These are phyloP conservation scores for Saccharomycopsis guyanensis DNA, from an alignment of 805 yeast genomes.

Conservation along the genomic window DNA sequence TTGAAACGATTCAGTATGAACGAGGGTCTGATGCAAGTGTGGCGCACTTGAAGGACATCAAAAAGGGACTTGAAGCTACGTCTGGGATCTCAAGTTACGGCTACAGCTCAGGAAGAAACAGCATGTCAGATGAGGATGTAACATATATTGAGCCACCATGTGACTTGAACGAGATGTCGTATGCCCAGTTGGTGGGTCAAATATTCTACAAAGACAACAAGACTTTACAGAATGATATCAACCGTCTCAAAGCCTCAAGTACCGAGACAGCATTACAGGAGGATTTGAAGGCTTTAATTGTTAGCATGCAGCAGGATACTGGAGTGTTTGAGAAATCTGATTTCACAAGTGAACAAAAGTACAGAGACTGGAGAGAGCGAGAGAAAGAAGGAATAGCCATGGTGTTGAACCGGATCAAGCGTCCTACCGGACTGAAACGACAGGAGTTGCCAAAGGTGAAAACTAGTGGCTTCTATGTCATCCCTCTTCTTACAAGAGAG, in stretches of 20 bases:
- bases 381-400: conserved; percentile 30
- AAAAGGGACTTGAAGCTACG: conserved; percentile 23
- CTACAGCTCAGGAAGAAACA: conserved; percentile 20
- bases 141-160: conserved; percentile 41
- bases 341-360: conserved; percentile 31
- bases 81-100: not conserved
- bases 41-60: conserved; percentile 29
- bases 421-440: conserved; percentile 16
- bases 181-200: conserved; percentile 38
- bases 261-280: conserved; percentile 29
- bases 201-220: conserved; percentile 43
- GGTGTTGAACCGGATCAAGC: conserved; percentile 25
- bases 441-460: conserved; percentile 1
- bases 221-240: conserved; percentile 48
- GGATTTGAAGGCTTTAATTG: conserved; percentile 25
- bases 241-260: conserved; percentile 33
- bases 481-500: conserved; percentile 30
- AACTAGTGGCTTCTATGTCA: conserved; percentile 25
- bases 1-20: conserved; percentile 28
- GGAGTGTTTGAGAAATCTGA: conserved; percentile 29
- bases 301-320: conserved; percentile 25
- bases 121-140: conserved; percentile 23
- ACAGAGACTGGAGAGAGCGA: conserved; percentile 35
- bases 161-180: conserved; percentile 46
- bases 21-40: conserved; percentile 30